Percentiles rank a stretch among this genome's conserved stretches.
Evolutionary conservation across 345 rosid genomes (phyloP).

Genomic region (Melastoma malabathricum): DNA sequence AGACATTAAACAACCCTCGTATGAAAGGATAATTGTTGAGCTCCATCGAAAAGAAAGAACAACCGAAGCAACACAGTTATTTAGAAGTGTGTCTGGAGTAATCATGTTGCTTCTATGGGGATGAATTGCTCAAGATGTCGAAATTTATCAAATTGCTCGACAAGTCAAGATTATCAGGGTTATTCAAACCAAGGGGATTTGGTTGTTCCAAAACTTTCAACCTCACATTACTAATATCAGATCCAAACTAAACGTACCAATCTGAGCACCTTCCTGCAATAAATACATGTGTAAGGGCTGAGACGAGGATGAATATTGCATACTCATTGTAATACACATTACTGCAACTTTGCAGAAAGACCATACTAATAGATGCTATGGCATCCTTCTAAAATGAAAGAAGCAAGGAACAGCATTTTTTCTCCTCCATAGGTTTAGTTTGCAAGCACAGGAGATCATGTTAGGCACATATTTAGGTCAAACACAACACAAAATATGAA

Average conservation of each 20-base stretch:
- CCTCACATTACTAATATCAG: slow-evolving; percentile 17
- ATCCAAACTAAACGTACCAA: slow-evolving; percentile 29
- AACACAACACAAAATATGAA: too few relatives aligned
- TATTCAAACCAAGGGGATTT: slow-evolving; percentile 8
- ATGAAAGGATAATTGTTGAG: slow-evolving; percentile 4
- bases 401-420: too few relatives aligned
- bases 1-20: too few relatives aligned
- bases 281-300: slow-evolving; percentile 15
- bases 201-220: slow-evolving; percentile 14
- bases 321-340: slow-evolving; percentile 2
- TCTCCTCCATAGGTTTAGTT: too few relatives aligned
- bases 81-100: slow-evolving; percentile 8
- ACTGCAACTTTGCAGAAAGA: too few relatives aligned
- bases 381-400: too few relatives aligned
- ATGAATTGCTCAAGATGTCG: slow-evolving; percentile 4
- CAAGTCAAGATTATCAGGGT: slow-evolving; percentile 9
- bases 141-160: too few relatives aligned
- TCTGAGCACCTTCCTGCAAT: slow-evolving; percentile 27
- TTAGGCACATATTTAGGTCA: too few relatives aligned
- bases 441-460: too few relatives aligned
- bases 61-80: slow-evolving; percentile 6
- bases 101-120: slow-evolving; percentile 10
- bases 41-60: slow-evolving; percentile 10
- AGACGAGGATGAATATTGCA: slow-evolving; percentile 7
- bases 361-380: too few relatives aligned